Base-by-base conservation (phyloP, 768 basidiomycete genomes). In the Auricularia heimuer region DNA sequence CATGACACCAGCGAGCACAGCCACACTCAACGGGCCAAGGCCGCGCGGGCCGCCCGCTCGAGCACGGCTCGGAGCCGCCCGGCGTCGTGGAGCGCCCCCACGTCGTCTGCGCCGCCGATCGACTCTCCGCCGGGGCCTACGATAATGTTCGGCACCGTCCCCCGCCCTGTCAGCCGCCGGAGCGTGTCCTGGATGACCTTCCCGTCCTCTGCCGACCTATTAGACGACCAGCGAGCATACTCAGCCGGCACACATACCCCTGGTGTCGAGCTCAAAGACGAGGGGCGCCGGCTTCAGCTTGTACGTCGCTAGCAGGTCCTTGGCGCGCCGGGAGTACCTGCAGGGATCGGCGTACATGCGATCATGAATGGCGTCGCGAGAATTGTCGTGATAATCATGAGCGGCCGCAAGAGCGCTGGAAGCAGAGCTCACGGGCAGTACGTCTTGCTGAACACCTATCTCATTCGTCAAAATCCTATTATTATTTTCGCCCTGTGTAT, bases 71-170 rank as follows among this genome's bases (percentile, higher is more conserved):
- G 75, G 33, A 90, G 76, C 3, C 69, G 69, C 37, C 77, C 79
- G 10, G 77, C 76, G n/a, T 75, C 71, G 67, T 91, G 86, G 61
- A 88, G 71, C 12, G 71, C 73, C 16, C 16, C 42, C 11, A 71
- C 44, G 39, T 69, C 62, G 64, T 71, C 71, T 14, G 61, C 63
- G 21, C 71, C 70, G 12, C 76, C 76, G 29, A 76, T 66, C 4
- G 83, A 83, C 60, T 75, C 78, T 8, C 89, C 90, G 21, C 21
- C 42, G 7, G 47, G 47, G 21, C 79, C 78, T 10, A 88, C 86
- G 2, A 90, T 76, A 63, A 89, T 76, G 67, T 93, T 93, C 1
- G 91, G 91, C 72, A 92, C 90, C 3, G 91, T 92, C 6, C 79
- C 73, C 14, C 80, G 87, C 2, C 76, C 74, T 2, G 90, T 93